Conservation (phyloP, 2,329 filamentous ascomycete genomes). For the Geosmithia morbida region DNA sequence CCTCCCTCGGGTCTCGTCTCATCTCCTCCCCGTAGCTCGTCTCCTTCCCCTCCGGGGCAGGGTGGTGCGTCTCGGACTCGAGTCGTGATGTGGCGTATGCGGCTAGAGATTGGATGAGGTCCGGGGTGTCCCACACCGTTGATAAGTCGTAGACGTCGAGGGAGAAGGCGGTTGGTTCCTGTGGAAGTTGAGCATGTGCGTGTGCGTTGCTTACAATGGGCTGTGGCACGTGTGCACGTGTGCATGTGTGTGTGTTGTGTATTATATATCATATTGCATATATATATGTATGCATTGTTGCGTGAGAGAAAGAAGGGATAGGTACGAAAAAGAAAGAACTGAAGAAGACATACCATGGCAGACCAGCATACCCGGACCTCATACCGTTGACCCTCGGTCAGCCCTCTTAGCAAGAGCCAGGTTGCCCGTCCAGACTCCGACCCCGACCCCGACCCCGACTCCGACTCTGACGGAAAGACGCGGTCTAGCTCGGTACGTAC, state of each 20-base stretch:
- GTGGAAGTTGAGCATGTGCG: slow-evolving; percentile 1
- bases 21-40: slow-evolving; percentile 7
- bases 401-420: slow-evolving; percentile 64
- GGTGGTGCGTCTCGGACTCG: no score
- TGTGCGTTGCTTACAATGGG: no score
- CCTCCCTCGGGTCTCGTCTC: no score
- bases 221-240: no score
- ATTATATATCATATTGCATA: no score
- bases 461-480: slow-evolving; percentile 42
- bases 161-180: slow-evolving; percentile 79
- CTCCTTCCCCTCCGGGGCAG: no score
- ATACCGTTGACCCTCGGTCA: slow-evolving; percentile 64
- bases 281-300: no score
- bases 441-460: slow-evolving; percentile 9
- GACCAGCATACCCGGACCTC: slow-evolving; percentile 90
- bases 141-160: slow-evolving; percentile 50
- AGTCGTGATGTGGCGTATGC: slow-evolving; percentile 35
- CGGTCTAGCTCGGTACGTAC: slow-evolving; percentile 52
- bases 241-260: no score
- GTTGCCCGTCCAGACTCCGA: slow-evolving; percentile 44
- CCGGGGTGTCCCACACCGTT: slow-evolving; percentile 44
- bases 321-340: no score
- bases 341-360: slow-evolving; percentile 57
- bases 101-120: slow-evolving; percentile 50
- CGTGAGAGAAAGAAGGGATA: not conserved